Base-by-base conservation (phyloP, 495 filamentous ascomycete species). In the Penicillium manginii region DNA sequence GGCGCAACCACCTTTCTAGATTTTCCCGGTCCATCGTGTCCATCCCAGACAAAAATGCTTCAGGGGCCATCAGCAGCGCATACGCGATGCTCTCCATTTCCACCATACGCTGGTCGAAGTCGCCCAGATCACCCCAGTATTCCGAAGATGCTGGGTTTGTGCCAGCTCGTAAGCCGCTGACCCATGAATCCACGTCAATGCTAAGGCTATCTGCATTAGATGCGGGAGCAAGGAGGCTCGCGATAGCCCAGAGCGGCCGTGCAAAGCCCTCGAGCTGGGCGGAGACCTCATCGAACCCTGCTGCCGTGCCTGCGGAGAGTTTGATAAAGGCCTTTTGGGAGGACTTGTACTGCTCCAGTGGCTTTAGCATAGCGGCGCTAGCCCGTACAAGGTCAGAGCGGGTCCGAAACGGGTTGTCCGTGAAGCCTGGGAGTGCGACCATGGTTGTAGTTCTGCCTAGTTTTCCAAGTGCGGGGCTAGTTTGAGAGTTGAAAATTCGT, bases 61-160 rank as follows among this genome's bases (percentile, higher is more conserved):
- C 35, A 37, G 35, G 35, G 35, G 35, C 35, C 4, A 37, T 37
- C 12, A 37, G 35, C 35, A 37, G 35, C 12, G 35, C 35, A 15
- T 37, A 37, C 35, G 35, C 12, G 35, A 37, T 37, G 35, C 35
- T 37, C 35, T 37, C 35, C 35, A 37, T 48, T 37, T 37, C 35
- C 35, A 37, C 56, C 47, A 52, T 51, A 4, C 55, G 55, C 55
- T 58, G 55, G 33, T 57, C 55, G 3, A 45, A 45, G 31, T 58
- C 49, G 6, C 26, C 48, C 15, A 58, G 9, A 21, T 45, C 48
- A 17, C 55, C 55, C 49, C 49, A 55, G 21, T 55, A 55, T 19
- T 55, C 53, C 18, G 53, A 23, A 23, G 15, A 39, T 29, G 43
- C 31, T 49, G 53, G 53, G 53, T 49, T 39, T 47, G 43, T 49